These are phyloP conservation scores for Phytophthora tubulina DNA, from an alignment of 352 stramenopile species.

Conservation along the genomic window DNA sequence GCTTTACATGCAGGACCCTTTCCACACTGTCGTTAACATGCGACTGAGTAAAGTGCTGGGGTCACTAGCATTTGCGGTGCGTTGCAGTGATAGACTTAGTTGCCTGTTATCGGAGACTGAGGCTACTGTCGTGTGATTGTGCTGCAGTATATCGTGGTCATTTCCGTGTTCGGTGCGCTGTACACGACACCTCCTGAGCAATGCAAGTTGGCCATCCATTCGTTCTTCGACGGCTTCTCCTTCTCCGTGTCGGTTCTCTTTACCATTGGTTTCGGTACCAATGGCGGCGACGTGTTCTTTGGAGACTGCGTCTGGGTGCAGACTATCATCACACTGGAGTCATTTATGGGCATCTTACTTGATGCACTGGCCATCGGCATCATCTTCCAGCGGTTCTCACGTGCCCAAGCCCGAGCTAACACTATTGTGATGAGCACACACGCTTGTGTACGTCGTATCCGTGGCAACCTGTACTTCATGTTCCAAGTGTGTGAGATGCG, in stretches of 20 bases:
- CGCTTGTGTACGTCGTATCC: conserved; percentile 90
- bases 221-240: conserved; percentile 81
- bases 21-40: conserved; percentile 87
- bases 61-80: conserved; percentile 39
- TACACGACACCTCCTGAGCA: conserved; percentile 75
- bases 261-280: conserved; percentile 84
- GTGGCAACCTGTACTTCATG: conserved; percentile 94
- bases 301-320: conserved; percentile 93
- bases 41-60: conserved; percentile 82
- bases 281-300: conserved; percentile 90
- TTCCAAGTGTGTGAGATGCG: conserved; percentile 92
- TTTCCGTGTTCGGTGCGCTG: conserved; percentile 74
- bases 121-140: conserved; percentile 5
- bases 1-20: conserved; percentile 85
- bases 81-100: conserved; percentile 26
- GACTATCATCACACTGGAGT: conserved; percentile 93
- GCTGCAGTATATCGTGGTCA: conserved; percentile 69
- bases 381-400: conserved; percentile 95
- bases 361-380: conserved; percentile 95
- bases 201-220: conserved; percentile 77
- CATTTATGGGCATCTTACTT: conserved; percentile 91
- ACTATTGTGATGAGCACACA: conserved; percentile 96
- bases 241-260: conserved; percentile 87
- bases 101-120: conserved; percentile 13
- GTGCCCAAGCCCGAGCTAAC: conserved; percentile 90